Base-by-base conservation (phyloP, 1,284 basidiomycete species). In the Cryptococcus deneoformans region DNA sequence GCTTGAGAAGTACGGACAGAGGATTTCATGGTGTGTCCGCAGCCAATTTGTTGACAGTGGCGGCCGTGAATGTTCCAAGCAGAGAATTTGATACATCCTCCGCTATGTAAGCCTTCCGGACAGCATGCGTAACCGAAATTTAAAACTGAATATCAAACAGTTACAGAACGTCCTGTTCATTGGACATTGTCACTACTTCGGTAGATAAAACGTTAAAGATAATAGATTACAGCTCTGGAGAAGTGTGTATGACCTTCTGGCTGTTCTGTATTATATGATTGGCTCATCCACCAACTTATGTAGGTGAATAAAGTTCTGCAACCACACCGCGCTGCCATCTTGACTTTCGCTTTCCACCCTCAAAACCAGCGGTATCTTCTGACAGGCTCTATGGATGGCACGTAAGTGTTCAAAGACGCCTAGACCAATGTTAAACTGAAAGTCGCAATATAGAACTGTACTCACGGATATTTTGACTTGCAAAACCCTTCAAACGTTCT, bases 121-220 rank as follows among this genome's bases (percentile, higher is more conserved):
- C 14, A 6, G 8, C 20, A 29, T 12, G 7, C 3, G 20, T 1
- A 16, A 42, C 20, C 34, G 16, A 48, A 14, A 8, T 48, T 35
- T 35, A 8, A 40, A 20, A 14, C 7, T 16, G 38, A 29, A 4
- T 29, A 29, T 29, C 39, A 16, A 14, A 9, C 44, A 69, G 69
- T 24, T 77, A 78, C 39, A 55, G 49, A 3, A 59, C 67, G 2
- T 24, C 37, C 0, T 66, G 58, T 12, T 54, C 48, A 1, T 40
- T 47, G 9, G 64, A 66, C 16, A 79, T 96, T 43, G 87, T 94
- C 71, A 87, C 87, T 20, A 87, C 89, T 40, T 87, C 88, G 0
- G 90, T 91, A 2, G 93, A 96, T 80, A 87, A 89, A 74, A 86
- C 86, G 0, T 80, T 96, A 46, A 80, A 79, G 57, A 81, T 89